Percentiles rank a stretch among this genome's conserved stretches.
Evolutionary conservation across 306 rosid genomes (phyloP).

Genomic region (Quercus bicolor): DNA sequence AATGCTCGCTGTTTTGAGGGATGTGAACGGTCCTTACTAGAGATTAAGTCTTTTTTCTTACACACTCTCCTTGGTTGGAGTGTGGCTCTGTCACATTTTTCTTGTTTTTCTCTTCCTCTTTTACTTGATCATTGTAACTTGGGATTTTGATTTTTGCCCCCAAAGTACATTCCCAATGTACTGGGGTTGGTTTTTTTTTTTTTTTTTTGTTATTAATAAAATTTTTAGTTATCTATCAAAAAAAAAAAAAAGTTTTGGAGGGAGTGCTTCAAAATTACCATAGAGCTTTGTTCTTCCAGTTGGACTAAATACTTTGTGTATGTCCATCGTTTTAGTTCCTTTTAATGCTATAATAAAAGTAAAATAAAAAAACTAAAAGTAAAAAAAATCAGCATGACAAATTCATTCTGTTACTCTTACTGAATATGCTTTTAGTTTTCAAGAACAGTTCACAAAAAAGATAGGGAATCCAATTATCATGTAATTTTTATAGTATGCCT

Average conservation of each 20-base stretch:
- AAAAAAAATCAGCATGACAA: neutral
- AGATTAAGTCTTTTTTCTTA: too few relatives aligned
- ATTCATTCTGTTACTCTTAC: neutral
- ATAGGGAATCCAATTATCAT: neutral
- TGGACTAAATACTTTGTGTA: neutral
- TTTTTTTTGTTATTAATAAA: too few relatives aligned
- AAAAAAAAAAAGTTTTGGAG: neutral
- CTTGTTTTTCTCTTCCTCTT: too few relatives aligned
- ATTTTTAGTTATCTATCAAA: too few relatives aligned
- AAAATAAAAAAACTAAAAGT: neutral
- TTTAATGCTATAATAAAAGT: neutral
- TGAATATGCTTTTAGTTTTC: neutral
- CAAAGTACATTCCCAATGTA: too few relatives aligned
- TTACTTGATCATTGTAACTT: too few relatives aligned
- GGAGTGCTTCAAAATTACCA: neutral
- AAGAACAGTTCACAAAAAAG: neutral
- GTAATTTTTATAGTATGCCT: neutral
- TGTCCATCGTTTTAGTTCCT: neutral
- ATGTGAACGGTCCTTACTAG: too few relatives aligned
- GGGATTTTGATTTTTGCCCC: too few relatives aligned
- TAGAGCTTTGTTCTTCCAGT: neutral
- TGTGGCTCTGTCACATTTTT: too few relatives aligned
- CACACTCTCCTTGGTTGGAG: too few relatives aligned
- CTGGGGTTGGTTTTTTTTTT: too few relatives aligned
- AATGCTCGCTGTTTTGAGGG: too few relatives aligned